Percentiles rank a stretch among this genome's conserved stretches.
Conservation (phyloP, 73 alveolate species). For the Paramecium caudatum region DNA sequence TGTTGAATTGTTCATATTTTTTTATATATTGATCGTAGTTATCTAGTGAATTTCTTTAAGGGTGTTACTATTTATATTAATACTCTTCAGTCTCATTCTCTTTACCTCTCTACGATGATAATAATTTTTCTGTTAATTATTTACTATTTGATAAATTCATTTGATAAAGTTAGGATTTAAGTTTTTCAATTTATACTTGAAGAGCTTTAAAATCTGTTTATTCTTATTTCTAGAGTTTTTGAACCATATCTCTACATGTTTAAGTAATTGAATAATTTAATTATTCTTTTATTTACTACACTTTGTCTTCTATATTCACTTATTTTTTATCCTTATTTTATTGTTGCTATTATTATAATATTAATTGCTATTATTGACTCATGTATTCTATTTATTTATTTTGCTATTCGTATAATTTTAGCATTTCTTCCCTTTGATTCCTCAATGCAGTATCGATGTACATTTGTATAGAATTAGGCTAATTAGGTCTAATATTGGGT, state of each 20-base stretch:
- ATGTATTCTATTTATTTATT: background rate
- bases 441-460: conserved; percentile 30
- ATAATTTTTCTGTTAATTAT: conserved; percentile 1
- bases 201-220: conserved; percentile 17
- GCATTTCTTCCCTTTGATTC: conserved; percentile 40
- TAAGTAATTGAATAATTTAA: background rate
- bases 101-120: conserved; percentile 9
- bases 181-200: conserved; percentile 12
- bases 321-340: background rate
- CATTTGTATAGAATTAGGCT: background rate
- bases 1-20: conserved; percentile 61
- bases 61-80: background rate
- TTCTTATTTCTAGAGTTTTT: conserved; percentile 8
- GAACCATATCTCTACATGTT: conserved; percentile 40
- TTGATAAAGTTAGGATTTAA: conserved; percentile 9
- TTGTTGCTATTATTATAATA: background rate
- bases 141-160: conserved; percentile 24
- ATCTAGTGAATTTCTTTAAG: conserved; percentile 34
- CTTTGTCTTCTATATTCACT: background rate
- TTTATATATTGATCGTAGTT: conserved; percentile 36
- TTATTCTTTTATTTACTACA: background rate
- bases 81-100: conserved; percentile 24
- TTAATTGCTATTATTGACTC: background rate
- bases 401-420: background rate
- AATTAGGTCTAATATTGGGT: background rate